phyloP scores from a whole-genome alignment of 371 early-diverging fungal species.

The Apophysomyces elegans region DNA sequence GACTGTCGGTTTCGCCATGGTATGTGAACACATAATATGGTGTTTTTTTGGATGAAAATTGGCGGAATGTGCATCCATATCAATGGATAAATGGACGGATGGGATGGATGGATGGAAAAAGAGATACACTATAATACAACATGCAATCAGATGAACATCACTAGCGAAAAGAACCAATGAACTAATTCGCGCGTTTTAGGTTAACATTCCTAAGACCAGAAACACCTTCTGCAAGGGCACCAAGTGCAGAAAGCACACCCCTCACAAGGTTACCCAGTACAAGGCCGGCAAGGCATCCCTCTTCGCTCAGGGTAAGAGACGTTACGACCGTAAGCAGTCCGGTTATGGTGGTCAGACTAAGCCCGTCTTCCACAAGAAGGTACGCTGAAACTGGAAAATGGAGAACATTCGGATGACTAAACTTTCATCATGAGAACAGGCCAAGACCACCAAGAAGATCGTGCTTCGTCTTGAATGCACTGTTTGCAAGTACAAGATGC shows the following conservation, averaged over 20 bases:
- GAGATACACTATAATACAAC: not conserved
- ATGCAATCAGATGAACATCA: not conserved
- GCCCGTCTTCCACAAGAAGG: conserved; percentile 90
- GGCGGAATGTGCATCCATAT: conserved; percentile 9
- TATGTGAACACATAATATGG: not conserved
- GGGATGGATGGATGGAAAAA: conserved; percentile 13
- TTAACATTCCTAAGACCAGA: conserved; percentile 96
- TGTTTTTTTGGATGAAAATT: not conserved
- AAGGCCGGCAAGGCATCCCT: conserved; percentile 98
- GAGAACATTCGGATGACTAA: not conserved
- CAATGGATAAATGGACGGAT: conserved; percentile 13
- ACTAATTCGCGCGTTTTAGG: conserved; percentile 51
- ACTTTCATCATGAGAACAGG: conserved; percentile 26
- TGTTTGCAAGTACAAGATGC: conserved; percentile 94
- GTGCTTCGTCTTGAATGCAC: conserved; percentile 97
- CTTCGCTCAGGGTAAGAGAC: conserved; percentile 88
- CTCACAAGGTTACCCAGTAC: conserved; percentile 98
- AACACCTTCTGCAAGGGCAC: conserved; percentile 96
- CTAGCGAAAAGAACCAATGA: not conserved
- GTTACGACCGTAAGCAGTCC: conserved; percentile 71
- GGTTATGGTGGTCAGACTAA: conserved; percentile 99
- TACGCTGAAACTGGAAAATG: not conserved
- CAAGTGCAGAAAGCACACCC: conserved; percentile 95
- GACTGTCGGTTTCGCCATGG: conserved; percentile 11
- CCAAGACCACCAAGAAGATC: conserved; percentile 98